phyloP scores from a whole-genome alignment of 148 eudicot species.

The Chenopodium album region DNA sequence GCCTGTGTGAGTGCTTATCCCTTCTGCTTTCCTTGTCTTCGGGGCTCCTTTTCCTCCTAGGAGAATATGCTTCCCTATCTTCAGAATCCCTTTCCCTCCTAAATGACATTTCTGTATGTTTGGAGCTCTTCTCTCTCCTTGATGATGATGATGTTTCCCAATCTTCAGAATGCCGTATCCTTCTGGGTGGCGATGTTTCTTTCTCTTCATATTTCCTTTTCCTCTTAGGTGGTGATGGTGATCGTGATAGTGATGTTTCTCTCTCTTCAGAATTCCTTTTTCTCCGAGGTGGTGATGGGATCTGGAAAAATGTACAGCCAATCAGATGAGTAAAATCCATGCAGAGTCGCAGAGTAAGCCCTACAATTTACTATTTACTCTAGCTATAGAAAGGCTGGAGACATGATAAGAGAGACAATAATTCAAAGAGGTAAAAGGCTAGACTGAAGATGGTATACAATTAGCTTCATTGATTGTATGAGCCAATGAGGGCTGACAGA shows the following conservation, averaged over 20 bases:
- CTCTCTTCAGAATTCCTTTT: slow-evolving; percentile 47
- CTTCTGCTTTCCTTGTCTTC: slow-evolving; percentile 39
- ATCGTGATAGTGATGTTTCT: slow-evolving; percentile 31
- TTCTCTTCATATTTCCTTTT: slow-evolving; percentile 37
- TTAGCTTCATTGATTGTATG: neutral
- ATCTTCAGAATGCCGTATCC: slow-evolving; percentile 43
- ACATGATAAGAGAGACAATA: neutral
- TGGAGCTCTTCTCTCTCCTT: slow-evolving; percentile 1
- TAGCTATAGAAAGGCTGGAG: neutral
- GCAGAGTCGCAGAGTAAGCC: neutral
- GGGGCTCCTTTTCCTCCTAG: slow-evolving; percentile 51
- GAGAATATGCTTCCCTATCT: slow-evolving; percentile 41
- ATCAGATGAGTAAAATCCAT: neutral
- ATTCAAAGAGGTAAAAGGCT: neutral
- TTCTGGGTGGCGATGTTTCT: slow-evolving; percentile 55
- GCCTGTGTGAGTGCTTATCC: slow-evolving; percentile 24
- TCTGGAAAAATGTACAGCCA: slow-evolving; percentile 31
- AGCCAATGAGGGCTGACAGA: neutral
- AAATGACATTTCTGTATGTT: neutral
- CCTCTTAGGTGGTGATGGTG: slow-evolving; percentile 40
- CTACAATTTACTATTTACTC: neutral
- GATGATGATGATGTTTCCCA: slow-evolving; percentile 35
- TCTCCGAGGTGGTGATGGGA: slow-evolving; percentile 83
- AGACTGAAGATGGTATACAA: neutral
- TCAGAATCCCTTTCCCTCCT: slow-evolving; percentile 21